Percentiles rank a stretch among this genome's conserved stretches.
Evolutionary conservation across 345 rosid genomes (phyloP).

Genomic region (Hibiscus syriacus): DNA sequence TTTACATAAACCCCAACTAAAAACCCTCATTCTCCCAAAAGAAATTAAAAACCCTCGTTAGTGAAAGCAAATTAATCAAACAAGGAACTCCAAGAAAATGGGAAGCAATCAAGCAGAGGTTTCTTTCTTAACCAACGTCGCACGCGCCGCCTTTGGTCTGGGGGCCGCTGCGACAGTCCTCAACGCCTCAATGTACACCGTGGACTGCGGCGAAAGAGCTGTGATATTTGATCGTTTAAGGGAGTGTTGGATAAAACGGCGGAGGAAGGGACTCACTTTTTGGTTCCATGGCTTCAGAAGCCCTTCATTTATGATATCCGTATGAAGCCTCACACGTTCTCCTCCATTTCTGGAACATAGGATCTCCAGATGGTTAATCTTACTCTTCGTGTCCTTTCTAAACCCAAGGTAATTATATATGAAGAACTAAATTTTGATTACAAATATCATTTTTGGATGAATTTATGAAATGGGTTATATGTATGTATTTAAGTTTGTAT

Average conservation of each 20-base stretch:
- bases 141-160: background rate
- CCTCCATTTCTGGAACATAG: background rate
- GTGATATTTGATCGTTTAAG: background rate
- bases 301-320: background rate
- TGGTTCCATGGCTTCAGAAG: background rate
- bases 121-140: background rate
- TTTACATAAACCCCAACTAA: background rate
- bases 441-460: background rate
- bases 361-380: background rate
- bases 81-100: background rate
- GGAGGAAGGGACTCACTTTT: background rate
- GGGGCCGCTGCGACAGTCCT: background rate
- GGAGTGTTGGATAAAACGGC: background rate
- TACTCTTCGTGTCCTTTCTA: background rate
- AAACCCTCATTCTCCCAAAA: too few species aligned
- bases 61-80: background rate
- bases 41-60: background rate
- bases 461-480: background rate
- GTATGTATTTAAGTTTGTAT: background rate
- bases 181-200: background rate
- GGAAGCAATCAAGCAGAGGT: background rate
- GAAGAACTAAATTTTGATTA: background rate
- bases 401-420: background rate
- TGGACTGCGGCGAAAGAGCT: background rate
- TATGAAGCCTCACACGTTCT: background rate